Conservation (phyloP, 2,329 filamentous ascomycete genomes). For the Talaromyces sp. region DNA sequence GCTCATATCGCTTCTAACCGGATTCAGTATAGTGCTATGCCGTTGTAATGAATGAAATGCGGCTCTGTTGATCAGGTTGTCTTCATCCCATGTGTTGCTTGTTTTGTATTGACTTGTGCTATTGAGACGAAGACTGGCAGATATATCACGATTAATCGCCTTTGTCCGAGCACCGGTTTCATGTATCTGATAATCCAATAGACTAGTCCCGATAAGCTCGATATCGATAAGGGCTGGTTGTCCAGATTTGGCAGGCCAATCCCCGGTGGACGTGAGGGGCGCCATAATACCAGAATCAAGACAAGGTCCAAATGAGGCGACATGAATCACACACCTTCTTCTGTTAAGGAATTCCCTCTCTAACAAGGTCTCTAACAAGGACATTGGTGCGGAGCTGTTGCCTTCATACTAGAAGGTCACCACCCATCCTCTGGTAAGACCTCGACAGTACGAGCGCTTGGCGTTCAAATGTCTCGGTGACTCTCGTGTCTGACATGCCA, state of each 20-base stretch:
- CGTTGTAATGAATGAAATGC: background rate
- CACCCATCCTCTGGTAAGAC: background rate
- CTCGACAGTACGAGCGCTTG: background rate
- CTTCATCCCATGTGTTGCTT: background rate
- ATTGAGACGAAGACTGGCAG: background rate
- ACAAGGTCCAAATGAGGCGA: background rate
- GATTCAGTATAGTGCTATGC: background rate
- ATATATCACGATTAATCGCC: background rate
- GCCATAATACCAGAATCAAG: background rate
- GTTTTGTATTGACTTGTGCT: background rate
- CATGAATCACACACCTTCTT: background rate
- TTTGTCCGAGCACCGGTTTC: too few species aligned
- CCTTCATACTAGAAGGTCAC: background rate
- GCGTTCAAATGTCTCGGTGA: background rate
- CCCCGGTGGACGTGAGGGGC: background rate
- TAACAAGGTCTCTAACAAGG: background rate
- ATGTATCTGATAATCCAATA: background rate
- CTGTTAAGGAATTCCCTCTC: background rate
- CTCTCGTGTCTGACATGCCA: background rate
- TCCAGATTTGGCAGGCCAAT: background rate
- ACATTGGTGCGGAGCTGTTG: background rate
- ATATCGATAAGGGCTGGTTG: background rate
- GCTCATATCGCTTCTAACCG: background rate
- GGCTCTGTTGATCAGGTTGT: background rate
- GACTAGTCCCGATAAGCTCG: background rate